phyloP scores from a whole-genome alignment of 2,329 filamentous ascomycete genomes.

The Fusarium praegraminearum region DNA sequence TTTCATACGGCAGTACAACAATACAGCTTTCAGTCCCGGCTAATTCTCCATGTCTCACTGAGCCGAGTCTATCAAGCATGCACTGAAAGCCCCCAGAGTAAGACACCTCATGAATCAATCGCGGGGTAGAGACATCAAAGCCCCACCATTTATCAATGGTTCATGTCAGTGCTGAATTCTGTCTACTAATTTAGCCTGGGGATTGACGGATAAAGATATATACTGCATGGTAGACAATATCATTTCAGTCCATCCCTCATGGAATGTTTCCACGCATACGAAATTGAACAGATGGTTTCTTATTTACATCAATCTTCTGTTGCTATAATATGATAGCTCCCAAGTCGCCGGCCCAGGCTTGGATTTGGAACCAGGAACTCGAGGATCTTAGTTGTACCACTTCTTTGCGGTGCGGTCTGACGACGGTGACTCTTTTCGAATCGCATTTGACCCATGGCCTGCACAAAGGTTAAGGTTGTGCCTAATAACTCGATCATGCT shows the following conservation, averaged over 20 bases:
- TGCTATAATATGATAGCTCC: background rate
- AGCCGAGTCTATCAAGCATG: conserved; percentile 13
- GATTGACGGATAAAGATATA: conserved; percentile 17
- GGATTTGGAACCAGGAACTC: background rate
- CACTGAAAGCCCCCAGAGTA: background rate
- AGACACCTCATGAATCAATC: background rate
- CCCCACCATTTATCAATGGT: conserved; percentile 16
- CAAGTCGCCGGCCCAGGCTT: background rate
- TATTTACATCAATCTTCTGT: background rate
- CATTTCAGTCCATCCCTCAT: background rate
- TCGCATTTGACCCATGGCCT: background rate
- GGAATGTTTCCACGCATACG: background rate
- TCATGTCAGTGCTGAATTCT: conserved; percentile 13
- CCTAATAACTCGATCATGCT: conserved; percentile 58
- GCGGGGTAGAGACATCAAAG: conserved; percentile 15
- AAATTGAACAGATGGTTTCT: too few relatives aligned
- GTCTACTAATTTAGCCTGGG: conserved; percentile 17
- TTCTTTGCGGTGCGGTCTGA: background rate
- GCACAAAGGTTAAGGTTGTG: conserved; percentile 49
- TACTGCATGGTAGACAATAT: background rate
- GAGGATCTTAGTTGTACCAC: background rate
- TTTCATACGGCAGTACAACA: background rate
- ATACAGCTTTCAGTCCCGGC: conserved; percentile 5
- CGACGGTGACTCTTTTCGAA: background rate
- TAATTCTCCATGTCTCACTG: conserved; percentile 7